Evolutionary conservation across 2,329 filamentous ascomycete species (phyloP), one percentile per base, ranked within the genome.

Genomic region (Colletotrichum graminicola): DNA sequence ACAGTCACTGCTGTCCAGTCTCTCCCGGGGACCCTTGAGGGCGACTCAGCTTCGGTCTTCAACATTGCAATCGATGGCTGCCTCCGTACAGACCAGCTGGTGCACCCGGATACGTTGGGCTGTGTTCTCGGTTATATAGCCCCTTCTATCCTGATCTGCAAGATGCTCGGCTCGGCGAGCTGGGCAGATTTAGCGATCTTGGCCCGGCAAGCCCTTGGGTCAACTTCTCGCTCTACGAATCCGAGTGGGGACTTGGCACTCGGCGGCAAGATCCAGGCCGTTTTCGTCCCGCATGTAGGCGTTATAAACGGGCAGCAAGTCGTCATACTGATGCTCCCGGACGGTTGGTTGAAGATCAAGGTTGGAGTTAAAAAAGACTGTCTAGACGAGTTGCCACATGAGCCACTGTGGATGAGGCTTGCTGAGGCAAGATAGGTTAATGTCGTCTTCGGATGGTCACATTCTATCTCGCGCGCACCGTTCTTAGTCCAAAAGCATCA

Each of bases 101-200:
- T 83, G 3, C 79, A 82, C 62, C 77, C 79, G 2, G 75, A 76
- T 2, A 81, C 80, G 0, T 75, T 83, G 32, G 82, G 82, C 8
- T 82, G 81, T 65, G 82, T 82, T 66, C 76, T 83, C 14, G 81
- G 80, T 52, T 83, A 80, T 69, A 76, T 81, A 2, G 76, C 76
- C 8, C 76, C 78, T 23, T 67, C 73, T 36, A 70, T 79, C 56
- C 67, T 74, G 10, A 74, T 78, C 52, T 76, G 80, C 32, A 75
- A 77, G 66, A 80, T 82, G 66, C 75, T 81, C 12, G 49, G 60
- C 18, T 67, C 71, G 3, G 60, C 74, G 12, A 78, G 66, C 63
- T 66, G 83, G 10, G 79, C 79, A 4, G 78, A 80, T 57, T 73
- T 81, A 18, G 81, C 82, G 1, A 63, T 78, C 23, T 66, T 75